Percentiles rank a stretch among this genome's conserved stretches.
Evolutionary conservation across 169 alveolate genomes (phyloP).

Genomic region (Babesia microti): DNA sequence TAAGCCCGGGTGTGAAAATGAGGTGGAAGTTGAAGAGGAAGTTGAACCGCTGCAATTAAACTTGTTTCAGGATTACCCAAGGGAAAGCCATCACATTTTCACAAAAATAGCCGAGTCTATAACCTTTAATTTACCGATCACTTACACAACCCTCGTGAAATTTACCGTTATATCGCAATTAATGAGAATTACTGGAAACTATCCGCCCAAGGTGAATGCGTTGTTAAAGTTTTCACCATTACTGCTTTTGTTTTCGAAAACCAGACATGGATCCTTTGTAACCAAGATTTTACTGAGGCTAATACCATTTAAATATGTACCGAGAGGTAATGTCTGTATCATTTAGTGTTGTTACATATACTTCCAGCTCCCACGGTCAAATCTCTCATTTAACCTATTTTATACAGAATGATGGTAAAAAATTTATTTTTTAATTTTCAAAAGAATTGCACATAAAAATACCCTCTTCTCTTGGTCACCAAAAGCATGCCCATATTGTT

Average conservation of each 20-base stretch:
- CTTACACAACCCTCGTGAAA: constrained; percentile 4
- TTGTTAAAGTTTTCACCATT: constrained; percentile 13
- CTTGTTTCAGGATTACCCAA: constrained; percentile 21
- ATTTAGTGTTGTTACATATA: constrained; percentile 9
- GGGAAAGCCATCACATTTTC: neutral
- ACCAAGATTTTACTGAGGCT: constrained; percentile 16
- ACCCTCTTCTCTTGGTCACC: neutral
- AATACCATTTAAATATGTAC: constrained; percentile 13
- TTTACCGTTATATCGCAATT: constrained; percentile 19
- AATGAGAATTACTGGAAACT: constrained; percentile 9
- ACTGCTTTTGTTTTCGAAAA: constrained; percentile 3
- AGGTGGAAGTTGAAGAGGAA: constrained; percentile 7
- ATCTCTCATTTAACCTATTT: no score
- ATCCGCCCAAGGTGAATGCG: constrained; percentile 6
- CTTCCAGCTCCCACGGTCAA: constrained; percentile 33
- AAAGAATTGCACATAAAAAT: neutral
- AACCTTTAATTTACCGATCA: constrained; percentile 20
- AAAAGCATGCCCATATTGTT: neutral
- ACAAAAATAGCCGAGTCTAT: constrained; percentile 2
- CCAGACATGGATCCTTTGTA: constrained; percentile 14
- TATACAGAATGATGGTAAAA: no score
- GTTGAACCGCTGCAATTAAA: constrained; percentile 8
- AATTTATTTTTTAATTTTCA: no score
- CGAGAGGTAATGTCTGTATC: constrained; percentile 19
- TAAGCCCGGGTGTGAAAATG: neutral